phyloP scores from a whole-genome alignment of 2,329 filamentous ascomycete genomes.

The Fusarium sacchari region DNA sequence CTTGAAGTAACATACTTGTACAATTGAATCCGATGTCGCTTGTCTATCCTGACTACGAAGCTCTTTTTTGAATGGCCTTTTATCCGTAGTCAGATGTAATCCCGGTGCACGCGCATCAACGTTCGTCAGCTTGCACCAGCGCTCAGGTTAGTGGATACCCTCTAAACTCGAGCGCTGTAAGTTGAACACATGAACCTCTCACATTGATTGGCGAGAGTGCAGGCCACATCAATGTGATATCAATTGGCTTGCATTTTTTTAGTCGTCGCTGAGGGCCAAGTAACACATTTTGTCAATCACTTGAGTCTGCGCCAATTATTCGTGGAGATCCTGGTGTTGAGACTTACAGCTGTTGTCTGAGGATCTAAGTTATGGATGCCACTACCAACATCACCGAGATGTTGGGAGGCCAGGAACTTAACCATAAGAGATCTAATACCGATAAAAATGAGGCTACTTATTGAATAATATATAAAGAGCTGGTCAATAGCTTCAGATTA shows the following conservation, averaged over 20 bases:
- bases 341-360: background rate
- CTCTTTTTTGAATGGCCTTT: background rate
- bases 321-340: background rate
- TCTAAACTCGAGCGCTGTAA: background rate
- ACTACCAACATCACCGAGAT: background rate
- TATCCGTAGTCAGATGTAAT: background rate
- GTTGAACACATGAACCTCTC: background rate
- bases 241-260: background rate
- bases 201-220: background rate
- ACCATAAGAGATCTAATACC: background rate
- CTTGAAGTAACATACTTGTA: background rate
- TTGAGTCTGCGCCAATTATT: fast-evolving
- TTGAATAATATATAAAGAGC: fast-evolving
- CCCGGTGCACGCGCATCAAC: background rate
- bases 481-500: fast-evolving
- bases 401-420: background rate
- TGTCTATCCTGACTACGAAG: fast-evolving
- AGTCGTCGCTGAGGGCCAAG: background rate
- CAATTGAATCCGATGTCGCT: background rate
- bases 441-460: background rate
- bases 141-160: background rate
- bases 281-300: fast-evolving
- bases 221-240: background rate
- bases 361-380: background rate
- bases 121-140: background rate